Percentiles rank a stretch among this genome's conserved stretches.
phyloP scores from a whole-genome alignment of 2,329 filamentous ascomycete genomes.

The Colletotrichum orbiculare region DNA sequence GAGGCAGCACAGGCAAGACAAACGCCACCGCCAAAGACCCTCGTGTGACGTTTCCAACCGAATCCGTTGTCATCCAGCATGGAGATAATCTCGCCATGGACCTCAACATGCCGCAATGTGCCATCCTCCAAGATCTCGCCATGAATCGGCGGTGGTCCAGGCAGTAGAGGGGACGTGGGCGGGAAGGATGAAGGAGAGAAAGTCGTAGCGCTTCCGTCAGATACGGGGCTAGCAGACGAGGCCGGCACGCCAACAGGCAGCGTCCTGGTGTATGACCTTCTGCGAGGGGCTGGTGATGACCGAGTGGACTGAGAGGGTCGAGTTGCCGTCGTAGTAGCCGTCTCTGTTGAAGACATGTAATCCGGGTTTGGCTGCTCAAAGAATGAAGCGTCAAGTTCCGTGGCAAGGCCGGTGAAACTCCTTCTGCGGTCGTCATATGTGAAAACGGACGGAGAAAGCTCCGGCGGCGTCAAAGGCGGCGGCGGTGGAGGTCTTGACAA shows the following conservation, averaged over 20 bases:
- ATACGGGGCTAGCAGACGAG: conserved; percentile 32
- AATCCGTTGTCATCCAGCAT: conserved; percentile 59
- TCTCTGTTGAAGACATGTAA: conserved; percentile 53
- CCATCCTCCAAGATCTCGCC: conserved; percentile 43
- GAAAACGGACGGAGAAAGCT: conserved; percentile 54
- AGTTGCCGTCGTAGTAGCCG: conserved; percentile 39
- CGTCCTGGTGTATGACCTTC: conserved; percentile 56
- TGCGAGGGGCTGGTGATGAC: conserved; percentile 48
- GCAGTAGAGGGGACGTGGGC: conserved; percentile 58
- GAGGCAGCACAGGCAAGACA: conserved; percentile 66
- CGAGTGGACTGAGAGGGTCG: conserved; percentile 38
- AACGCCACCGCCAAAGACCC: conserved; percentile 68
- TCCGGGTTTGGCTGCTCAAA: conserved; percentile 64
- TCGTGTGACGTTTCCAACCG: conserved; percentile 68
- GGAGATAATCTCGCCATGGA: conserved; percentile 63
- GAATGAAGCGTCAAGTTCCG: conserved; percentile 51
- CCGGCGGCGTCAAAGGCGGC: conserved; percentile 61
- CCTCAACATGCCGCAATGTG: conserved; percentile 50
- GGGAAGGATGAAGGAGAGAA: conserved; percentile 63
- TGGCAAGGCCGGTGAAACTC: conserved; percentile 46
- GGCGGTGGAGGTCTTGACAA: conserved; percentile 56
- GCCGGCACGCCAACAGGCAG: conserved; percentile 49
- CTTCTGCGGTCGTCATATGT: conserved; percentile 54
- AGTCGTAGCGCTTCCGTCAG: conserved; percentile 38
- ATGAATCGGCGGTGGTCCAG: conserved; percentile 55